These are phyloP conservation scores for Penicillium bovifimosum DNA, from an alignment of 495 filamentous ascomycete genomes.

Conservation along the genomic window DNA sequence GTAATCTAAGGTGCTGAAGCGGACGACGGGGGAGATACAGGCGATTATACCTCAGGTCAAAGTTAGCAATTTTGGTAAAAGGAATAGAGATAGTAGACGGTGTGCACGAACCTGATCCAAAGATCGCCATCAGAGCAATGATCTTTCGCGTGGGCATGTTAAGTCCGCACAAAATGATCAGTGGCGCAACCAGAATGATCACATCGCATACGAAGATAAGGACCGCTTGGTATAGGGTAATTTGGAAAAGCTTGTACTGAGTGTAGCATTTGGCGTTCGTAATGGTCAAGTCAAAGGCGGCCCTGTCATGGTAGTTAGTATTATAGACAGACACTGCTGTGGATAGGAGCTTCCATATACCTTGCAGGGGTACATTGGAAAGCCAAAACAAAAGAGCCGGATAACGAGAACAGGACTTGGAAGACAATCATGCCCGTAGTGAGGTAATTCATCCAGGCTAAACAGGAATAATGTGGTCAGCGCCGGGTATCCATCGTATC, in stretches of 20 bases:
- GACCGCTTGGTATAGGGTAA: constrained; percentile 2
- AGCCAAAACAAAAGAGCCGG: constrained; percentile 4
- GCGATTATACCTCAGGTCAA: constrained; percentile 3
- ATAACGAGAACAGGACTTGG: constrained; percentile 1
- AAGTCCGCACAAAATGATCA: neutral
- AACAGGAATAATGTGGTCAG: neutral
- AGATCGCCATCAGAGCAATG: constrained; percentile 8
- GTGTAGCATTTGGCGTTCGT: neutral
- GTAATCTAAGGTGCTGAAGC: constrained; percentile 10
- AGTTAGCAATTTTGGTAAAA: neutral
- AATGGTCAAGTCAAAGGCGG: neutral
- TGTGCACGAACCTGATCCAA: constrained; percentile 3
- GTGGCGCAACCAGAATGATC: neutral
- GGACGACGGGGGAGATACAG: constrained; percentile 11
- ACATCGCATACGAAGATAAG: constrained; percentile 3
- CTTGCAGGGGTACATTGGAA: constrained; percentile 5
- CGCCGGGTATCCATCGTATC: neutral
- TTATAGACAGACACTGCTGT: neutral
- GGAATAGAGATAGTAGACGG: neutral
- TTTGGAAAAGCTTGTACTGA: constrained; percentile 2
- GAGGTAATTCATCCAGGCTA: constrained; percentile 4
- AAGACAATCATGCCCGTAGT: constrained; percentile 3
- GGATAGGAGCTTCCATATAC: neutral
- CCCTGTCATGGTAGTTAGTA: neutral
- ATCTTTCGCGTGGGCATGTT: neutral